These are phyloP conservation scores for Falciphora oryzae DNA, from an alignment of 2,329 filamentous ascomycete genomes.

Conservation along the genomic window DNA sequence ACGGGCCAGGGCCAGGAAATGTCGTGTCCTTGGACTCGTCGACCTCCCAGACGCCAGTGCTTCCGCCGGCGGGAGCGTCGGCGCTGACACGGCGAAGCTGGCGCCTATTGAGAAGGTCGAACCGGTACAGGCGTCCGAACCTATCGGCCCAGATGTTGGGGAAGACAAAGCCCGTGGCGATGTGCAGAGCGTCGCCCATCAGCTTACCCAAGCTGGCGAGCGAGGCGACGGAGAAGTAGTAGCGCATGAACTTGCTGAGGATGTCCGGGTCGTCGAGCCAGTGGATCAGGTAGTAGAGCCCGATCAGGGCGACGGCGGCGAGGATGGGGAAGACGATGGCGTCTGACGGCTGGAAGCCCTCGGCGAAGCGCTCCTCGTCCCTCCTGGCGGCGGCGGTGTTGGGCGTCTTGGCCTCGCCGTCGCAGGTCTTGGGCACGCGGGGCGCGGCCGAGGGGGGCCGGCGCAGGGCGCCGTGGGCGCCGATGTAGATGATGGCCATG, in stretches of 20 bases:
- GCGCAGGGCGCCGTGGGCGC: slow-evolving; percentile 77
- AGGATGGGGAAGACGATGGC: slow-evolving; percentile 79
- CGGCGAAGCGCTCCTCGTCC: slow-evolving; percentile 48
- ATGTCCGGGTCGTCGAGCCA: slow-evolving; percentile 77
- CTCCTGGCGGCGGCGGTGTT: slow-evolving; percentile 18
- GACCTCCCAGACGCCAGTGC: slow-evolving; percentile 18
- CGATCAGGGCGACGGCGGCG: slow-evolving; percentile 63
- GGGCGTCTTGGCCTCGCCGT: slow-evolving; percentile 31
- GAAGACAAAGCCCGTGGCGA: slow-evolving; percentile 63
- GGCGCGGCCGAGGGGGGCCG: slow-evolving; percentile 74
- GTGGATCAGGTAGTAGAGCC: slow-evolving; percentile 83
- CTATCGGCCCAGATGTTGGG: slow-evolving; percentile 59
- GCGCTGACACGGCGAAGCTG: slow-evolving; percentile 26
- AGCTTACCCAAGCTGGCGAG: slow-evolving; percentile 71
- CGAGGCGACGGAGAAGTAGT: slow-evolving; percentile 77
- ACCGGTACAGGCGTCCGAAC: slow-evolving; percentile 36
- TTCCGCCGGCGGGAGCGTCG: neutral
- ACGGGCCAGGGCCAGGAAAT: slow-evolving; percentile 25
- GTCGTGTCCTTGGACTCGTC: slow-evolving; percentile 30
- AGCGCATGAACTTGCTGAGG: slow-evolving; percentile 75
- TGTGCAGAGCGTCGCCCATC: slow-evolving; percentile 63
- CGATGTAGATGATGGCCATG: slow-evolving; percentile 76
- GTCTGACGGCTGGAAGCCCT: slow-evolving; percentile 67
- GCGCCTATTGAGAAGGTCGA: slow-evolving; percentile 34
- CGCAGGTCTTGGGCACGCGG: slow-evolving; percentile 37